Base-by-base conservation (phyloP, 169 alveolate species). In the Plasmodium cynomolgi region DNA sequence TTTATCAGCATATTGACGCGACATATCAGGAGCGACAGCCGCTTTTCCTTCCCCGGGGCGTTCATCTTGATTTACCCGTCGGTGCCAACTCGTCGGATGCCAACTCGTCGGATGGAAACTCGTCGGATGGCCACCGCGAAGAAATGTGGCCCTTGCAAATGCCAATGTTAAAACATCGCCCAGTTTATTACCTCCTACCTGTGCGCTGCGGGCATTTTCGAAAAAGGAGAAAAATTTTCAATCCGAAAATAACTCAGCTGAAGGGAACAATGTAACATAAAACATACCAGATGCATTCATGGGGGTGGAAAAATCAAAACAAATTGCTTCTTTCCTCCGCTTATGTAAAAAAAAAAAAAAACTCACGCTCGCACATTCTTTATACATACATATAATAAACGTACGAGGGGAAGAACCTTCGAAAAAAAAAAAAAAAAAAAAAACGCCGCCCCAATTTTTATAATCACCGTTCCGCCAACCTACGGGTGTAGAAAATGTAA, bases 1-100 rank as follows among this genome's bases (percentile, higher is more conserved):
- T 95, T 88, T 41, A 95, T 85, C 31, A 95, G 83, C 81, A 96
- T 86, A 23, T 92, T 92, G 13, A 96, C 91, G 23, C 96, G 93
- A 0, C 95, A 93, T 17, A 88, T 74, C 13, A 95, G 84, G 47
- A 94, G 73, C 23, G 83, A 23, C 5, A 90, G 20, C 31, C 91
- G 81, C 47, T 90, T 90, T 62, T 90, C 94, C 58, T 90, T 90
- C 71, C 75, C 83, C 47, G 83, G 9, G 58, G 62, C 44, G 73
- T 47, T 90, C 94, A 90, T 90, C 83, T 26, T 80, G 50, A 34
- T 37, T 68, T 68, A 6, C 37, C 5, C n/a, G n/a, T 68, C 37
- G 31, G 1, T 68, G 37, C 6, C 75, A 44, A 1, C 33, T 62
- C 29, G 26, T 62, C 11, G 5, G 17, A 7, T 44, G 58, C 58